Evolutionary conservation across 1,284 basidiomycete genomes (phyloP), one percentile per base, ranked within the genome.

Genomic region (Rhodotorula sp.): DNA sequence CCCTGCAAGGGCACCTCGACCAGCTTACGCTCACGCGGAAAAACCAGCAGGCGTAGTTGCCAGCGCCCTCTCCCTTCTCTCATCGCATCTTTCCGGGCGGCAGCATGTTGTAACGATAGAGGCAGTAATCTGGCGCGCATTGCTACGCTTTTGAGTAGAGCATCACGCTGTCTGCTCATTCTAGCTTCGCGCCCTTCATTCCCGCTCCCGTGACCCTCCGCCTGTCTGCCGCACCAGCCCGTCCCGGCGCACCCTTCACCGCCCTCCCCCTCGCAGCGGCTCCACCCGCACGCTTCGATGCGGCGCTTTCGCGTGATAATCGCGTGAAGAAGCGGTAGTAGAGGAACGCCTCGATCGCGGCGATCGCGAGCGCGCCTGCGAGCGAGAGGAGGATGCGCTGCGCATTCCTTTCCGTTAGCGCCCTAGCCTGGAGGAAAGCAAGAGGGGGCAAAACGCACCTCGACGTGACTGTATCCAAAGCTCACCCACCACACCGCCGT

Each of bases 1-100:
- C 88, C 72, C 83, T 95, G 61, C 91, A 95, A 80, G 85, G 87
- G 0, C 84, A 94, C 48, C 85, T 95, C 10, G 89, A 92, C 78
- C 91, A 94, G 80, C 91, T 95, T 55, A 90, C 93, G 79, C 91
- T 90, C 22, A 89, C 94, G 86, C 86, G 92, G 77, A 91, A 91
- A 29, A 37, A 39, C 81, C 94, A 92, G 86, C 92, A 92, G 82
- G 85, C 88, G 77, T 91, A 81, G 83, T 55, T 12, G n/a, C 32
- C 12, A 15, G 3, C 46, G 1, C 29, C 8, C 22, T 15, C 21
- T 25, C 13, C 61, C 27, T 3, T n/a, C 17, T 15, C 15, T 36
- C 51, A n/a, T 55, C 27, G 32, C 48, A 36, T 37, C 22, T 61
- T 17, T n/a, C 22, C 34, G 34, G 8, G 41, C 44, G 8, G n/a